Conservation (phyloP, 139 green algal genomes). For the Yamagishiella unicocca region DNA sequence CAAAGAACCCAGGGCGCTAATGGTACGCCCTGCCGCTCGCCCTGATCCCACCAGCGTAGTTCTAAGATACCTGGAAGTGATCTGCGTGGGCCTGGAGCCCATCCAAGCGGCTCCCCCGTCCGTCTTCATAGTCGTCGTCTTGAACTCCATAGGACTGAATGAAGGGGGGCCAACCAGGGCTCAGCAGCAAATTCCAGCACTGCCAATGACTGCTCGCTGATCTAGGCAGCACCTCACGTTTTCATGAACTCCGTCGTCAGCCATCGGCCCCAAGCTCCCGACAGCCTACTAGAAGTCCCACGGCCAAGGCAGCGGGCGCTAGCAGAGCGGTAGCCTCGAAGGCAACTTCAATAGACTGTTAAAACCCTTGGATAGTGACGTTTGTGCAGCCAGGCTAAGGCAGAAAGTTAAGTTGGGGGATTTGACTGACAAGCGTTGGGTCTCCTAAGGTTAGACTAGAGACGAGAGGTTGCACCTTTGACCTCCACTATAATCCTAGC, state of each 20-base stretch:
- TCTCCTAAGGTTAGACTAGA: too few relatives aligned
- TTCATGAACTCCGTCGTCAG: constrained; percentile 22
- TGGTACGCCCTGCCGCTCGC: too few relatives aligned
- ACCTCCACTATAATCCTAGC: too few relatives aligned
- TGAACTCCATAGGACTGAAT: constrained; percentile 31
- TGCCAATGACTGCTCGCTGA: not conserved
- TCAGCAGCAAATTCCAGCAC: not conserved
- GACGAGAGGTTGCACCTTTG: too few relatives aligned
- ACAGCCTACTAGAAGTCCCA: constrained; percentile 13
- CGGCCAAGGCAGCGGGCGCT: not conserved
- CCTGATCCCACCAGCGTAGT: too few relatives aligned
- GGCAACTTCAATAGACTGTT: too few relatives aligned
- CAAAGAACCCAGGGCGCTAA: not conserved
- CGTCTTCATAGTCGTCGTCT: constrained; percentile 33
- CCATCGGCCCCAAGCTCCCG: constrained; percentile 25
- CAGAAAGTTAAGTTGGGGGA: not conserved
- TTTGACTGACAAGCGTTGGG: not conserved
- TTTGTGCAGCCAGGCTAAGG: too few relatives aligned
- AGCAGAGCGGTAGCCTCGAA: not conserved
- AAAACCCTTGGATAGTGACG: too few relatives aligned
- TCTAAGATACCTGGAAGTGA: constrained; percentile 66
- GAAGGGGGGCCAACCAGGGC: not conserved
- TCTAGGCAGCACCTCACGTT: not conserved
- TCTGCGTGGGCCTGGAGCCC: constrained; percentile 68
- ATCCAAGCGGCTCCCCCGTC: constrained; percentile 54